Conservation (phyloP, 2,329 filamentous ascomycete genomes). For the Aspergillus sp. region DNA sequence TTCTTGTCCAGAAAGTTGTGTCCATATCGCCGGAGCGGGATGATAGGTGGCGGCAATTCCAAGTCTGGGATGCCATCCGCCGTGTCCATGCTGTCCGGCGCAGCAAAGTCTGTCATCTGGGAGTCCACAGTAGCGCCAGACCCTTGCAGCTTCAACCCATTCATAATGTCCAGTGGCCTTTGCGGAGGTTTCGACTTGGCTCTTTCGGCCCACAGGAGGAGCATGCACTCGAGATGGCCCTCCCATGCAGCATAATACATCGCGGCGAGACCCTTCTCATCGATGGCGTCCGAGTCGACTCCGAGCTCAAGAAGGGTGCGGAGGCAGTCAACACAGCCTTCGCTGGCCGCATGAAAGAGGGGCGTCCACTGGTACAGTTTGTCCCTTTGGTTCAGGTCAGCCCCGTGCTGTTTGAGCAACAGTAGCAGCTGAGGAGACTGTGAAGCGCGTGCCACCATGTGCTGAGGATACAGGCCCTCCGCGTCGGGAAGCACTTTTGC, state of each 20-base stretch:
- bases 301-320: slow-evolving; percentile 75
- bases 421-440: slow-evolving; percentile 75
- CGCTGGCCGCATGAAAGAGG: slow-evolving; percentile 91
- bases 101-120: slow-evolving; percentile 32
- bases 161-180: slow-evolving; percentile 33
- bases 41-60: slow-evolving; percentile 90
- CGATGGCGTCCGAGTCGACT: slow-evolving; percentile 73
- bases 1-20: slow-evolving; percentile 99
- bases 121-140: slow-evolving; percentile 22
- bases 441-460: slow-evolving; percentile 87
- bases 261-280: slow-evolving; percentile 89
- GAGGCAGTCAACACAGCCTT: slow-evolving; percentile 88
- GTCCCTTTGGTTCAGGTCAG: slow-evolving; percentile 86
- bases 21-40: slow-evolving; percentile 88
- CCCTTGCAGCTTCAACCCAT: slow-evolving; percentile 31
- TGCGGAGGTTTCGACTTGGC: slow-evolving; percentile 20
- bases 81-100: slow-evolving; percentile 63
- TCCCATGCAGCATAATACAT: slow-evolving; percentile 99
- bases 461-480: slow-evolving; percentile 94
- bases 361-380: slow-evolving; percentile 98
- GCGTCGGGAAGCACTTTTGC: slow-evolving; percentile 88
- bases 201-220: slow-evolving; percentile 60
- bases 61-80: slow-evolving; percentile 87
- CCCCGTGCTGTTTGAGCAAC: slow-evolving; percentile 79
- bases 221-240: slow-evolving; percentile 92